These are phyloP conservation scores for Pseudocercospora vitis DNA, from an alignment of 2,329 filamentous ascomycete genomes.

Conservation along the genomic window DNA sequence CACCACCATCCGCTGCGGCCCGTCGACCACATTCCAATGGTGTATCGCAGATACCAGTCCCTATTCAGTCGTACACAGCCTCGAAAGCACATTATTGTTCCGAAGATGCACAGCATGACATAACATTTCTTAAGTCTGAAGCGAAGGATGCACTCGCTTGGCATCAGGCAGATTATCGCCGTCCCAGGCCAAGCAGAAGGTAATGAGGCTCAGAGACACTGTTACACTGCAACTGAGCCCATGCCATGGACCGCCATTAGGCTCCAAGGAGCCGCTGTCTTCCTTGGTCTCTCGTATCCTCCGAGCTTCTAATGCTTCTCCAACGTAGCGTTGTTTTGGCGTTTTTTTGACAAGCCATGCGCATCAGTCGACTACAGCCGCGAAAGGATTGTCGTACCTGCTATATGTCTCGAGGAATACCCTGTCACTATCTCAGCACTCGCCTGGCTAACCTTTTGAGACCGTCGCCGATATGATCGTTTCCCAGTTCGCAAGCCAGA, in stretches of 20 bases:
- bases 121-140: background rate
- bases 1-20: background rate
- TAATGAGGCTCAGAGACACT: background rate
- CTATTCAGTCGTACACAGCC: background rate
- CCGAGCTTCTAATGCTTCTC: background rate
- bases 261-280: background rate
- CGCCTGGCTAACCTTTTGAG: background rate
- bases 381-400: background rate
- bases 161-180: background rate
- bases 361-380: background rate
- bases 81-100: background rate
- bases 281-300: background rate
- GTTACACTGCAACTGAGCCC: background rate
- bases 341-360: background rate
- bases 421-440: background rate
- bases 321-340: too few relatives aligned
- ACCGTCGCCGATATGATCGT: constrained; percentile 12
- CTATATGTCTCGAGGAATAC: background rate
- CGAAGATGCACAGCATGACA: background rate
- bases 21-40: background rate
- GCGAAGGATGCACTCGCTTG: background rate
- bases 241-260: background rate
- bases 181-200: background rate
- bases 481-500: constrained; percentile 40
- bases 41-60: background rate